A percentile compares a stretch with the other conserved stretches of the same genome.
Conservation (phyloP, 2,329 filamentous ascomycete species). For the Mariannaea elegans region DNA sequence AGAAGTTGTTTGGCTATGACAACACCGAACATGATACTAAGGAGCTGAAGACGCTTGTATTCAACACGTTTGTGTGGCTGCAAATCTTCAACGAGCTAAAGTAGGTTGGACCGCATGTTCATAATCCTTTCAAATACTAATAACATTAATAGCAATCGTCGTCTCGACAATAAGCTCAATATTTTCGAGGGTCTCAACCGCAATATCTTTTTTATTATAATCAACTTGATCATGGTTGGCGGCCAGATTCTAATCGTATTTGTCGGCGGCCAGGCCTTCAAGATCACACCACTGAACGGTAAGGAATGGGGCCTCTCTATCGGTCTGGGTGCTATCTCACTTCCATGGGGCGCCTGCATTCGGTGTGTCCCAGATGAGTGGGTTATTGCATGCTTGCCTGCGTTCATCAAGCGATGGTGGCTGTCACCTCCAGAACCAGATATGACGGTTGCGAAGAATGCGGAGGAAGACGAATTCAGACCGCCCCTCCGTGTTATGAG, state of each 20-base stretch:
- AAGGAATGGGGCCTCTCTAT: slow-evolving; percentile 87
- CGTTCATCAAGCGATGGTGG: slow-evolving; percentile 41
- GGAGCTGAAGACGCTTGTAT: slow-evolving; percentile 68
- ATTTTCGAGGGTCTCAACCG: slow-evolving; percentile 82
- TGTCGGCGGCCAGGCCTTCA: slow-evolving; percentile 80
- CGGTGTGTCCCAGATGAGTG: slow-evolving; percentile 76
- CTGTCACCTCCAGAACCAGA: slow-evolving; percentile 29
- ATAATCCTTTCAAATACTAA: slow-evolving; percentile 68
- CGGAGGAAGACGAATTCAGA: slow-evolving; percentile 29
- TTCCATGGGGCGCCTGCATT: slow-evolving; percentile 78
- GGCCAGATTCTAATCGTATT: slow-evolving; percentile 88
- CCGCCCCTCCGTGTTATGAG: slow-evolving; percentile 43
- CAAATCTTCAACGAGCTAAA: slow-evolving; percentile 78
- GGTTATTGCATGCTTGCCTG: slow-evolving; percentile 42
- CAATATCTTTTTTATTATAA: slow-evolving; percentile 84
- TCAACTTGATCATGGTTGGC: slow-evolving; percentile 83
- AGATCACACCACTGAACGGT: slow-evolving; percentile 68
- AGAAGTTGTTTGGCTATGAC: slow-evolving; percentile 59
- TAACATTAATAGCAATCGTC: slow-evolving; percentile 61
- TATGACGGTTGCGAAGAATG: slow-evolving; percentile 21
- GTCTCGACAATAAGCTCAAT: slow-evolving; percentile 86
- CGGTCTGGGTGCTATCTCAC: slow-evolving; percentile 76
- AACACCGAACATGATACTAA: slow-evolving; percentile 29
- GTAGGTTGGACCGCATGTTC: slow-evolving; percentile 62
- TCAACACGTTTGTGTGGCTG: slow-evolving; percentile 78